phyloP scores from a whole-genome alignment of 768 basidiomycete genomes.

The Lepiota brunneoincarnata region DNA sequence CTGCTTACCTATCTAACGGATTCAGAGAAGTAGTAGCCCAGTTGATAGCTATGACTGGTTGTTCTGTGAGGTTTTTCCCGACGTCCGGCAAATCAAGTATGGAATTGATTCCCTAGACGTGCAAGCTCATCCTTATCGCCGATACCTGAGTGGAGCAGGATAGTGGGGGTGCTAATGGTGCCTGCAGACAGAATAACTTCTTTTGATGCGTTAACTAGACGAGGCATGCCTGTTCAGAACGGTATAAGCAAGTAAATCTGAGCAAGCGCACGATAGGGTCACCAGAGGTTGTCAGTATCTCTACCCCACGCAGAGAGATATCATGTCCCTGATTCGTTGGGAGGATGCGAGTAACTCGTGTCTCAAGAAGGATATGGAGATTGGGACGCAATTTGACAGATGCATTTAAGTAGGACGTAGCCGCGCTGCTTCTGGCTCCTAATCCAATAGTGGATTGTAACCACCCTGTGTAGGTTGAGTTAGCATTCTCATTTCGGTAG shows the following conservation, averaged over 20 bases:
- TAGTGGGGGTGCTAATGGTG: conserved; percentile 32
- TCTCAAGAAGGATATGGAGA: conserved; percentile 27
- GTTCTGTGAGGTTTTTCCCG: conserved; percentile 36
- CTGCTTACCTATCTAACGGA: conserved; percentile 23
- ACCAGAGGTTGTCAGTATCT: conserved; percentile 11
- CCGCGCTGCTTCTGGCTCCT: conserved; percentile 23
- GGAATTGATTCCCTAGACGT: conserved; percentile 22
- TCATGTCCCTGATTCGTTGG: neutral
- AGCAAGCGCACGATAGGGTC: neutral
- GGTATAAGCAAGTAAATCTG: neutral
- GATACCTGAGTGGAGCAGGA: conserved; percentile 36
- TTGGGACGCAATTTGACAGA: conserved; percentile 22
- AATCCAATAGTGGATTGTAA: conserved; percentile 20
- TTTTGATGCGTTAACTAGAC: conserved; percentile 34
- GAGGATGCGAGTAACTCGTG: conserved; percentile 22
- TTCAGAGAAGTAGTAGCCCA: conserved; percentile 25
- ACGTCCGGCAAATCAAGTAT: conserved; percentile 32
- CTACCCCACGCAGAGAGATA: conserved; percentile 7
- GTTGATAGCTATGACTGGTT: conserved; percentile 22
- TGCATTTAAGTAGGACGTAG: conserved; percentile 21
- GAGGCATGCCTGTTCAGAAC: neutral
- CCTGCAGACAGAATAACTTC: conserved; percentile 52
- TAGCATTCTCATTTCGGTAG: conserved; percentile 9
- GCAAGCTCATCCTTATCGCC: conserved; percentile 24
- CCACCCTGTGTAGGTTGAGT: conserved; percentile 17